A percentile compares a stretch with the other conserved stretches of the same genome.
Conservation (phyloP, 2,329 filamentous ascomycete species). For the Penicillium sp. region DNA sequence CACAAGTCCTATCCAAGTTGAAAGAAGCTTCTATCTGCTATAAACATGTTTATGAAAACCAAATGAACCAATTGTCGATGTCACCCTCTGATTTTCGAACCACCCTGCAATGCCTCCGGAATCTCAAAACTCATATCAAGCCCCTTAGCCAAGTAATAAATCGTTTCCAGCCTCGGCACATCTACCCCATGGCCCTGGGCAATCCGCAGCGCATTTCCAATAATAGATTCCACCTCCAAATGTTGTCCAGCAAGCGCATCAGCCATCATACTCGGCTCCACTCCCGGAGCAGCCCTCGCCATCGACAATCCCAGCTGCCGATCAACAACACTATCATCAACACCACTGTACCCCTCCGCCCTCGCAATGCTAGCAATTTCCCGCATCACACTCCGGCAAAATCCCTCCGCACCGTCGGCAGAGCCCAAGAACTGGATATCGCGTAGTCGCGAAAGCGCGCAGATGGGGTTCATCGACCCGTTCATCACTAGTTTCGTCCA, state of each 20-base stretch:
- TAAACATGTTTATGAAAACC: background rate
- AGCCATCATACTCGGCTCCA: slow-evolving; percentile 1
- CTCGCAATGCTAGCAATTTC: background rate
- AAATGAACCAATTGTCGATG: background rate
- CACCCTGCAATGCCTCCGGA: background rate
- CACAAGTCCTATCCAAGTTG: too few relatives aligned
- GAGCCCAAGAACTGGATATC: slow-evolving; percentile 1
- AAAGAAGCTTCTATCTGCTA: background rate
- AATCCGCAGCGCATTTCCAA: background rate
- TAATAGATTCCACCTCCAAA: background rate
- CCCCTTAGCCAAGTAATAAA: background rate
- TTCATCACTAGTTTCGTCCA: background rate
- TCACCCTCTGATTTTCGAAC: background rate
- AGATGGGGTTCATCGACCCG: background rate
- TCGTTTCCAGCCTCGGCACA: background rate
- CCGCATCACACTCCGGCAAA: background rate
- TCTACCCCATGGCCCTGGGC: background rate
- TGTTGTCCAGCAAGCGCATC: background rate
- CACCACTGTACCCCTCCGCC: background rate
- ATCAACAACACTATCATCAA: background rate
- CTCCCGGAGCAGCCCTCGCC: background rate
- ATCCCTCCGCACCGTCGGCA: background rate
- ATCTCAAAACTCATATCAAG: background rate
- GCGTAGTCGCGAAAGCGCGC: background rate
- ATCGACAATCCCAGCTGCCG: background rate